Conservation (phyloP, 78 protist species). For the Dictyostelium brefeldianum region DNA sequence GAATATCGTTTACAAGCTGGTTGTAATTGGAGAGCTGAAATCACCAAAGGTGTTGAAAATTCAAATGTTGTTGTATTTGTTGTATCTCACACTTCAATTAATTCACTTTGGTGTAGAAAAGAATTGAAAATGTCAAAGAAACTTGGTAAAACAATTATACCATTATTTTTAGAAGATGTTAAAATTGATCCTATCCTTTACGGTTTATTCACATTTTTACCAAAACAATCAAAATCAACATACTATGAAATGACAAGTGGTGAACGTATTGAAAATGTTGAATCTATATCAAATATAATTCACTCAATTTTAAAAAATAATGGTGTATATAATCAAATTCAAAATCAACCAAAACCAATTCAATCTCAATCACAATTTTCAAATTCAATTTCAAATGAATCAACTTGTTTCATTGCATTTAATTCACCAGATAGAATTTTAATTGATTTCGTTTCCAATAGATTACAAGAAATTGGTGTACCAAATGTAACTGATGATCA, state of each 20-base stretch:
- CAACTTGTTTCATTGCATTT: background rate
- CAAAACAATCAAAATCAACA: background rate
- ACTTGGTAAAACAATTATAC: conserved; percentile 49
- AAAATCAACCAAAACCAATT: background rate
- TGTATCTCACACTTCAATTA: conserved; percentile 35
- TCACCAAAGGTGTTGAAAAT: conserved; percentile 47
- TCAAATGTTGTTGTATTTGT: conserved; percentile 23
- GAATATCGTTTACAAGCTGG: conserved; percentile 80
- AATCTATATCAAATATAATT: background rate
- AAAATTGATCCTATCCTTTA: conserved; percentile 35
- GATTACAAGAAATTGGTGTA: background rate
- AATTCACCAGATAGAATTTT: background rate
- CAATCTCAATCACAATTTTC: too few species aligned
- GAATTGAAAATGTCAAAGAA: conserved; percentile 61
- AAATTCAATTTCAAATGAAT: too few species aligned
- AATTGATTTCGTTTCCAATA: background rate
- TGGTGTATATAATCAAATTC: background rate
- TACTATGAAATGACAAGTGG: background rate
- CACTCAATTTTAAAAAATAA: conserved; percentile 8
- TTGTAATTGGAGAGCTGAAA: conserved; percentile 74
- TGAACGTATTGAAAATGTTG: background rate
- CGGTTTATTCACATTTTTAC: conserved; percentile 33
- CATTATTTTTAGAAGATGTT: conserved; percentile 17
- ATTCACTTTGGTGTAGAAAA: conserved; percentile 78
- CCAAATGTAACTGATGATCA: background rate